Conservation (phyloP, 768 basidiomycete species). For the Tricholoma matsutake region DNA sequence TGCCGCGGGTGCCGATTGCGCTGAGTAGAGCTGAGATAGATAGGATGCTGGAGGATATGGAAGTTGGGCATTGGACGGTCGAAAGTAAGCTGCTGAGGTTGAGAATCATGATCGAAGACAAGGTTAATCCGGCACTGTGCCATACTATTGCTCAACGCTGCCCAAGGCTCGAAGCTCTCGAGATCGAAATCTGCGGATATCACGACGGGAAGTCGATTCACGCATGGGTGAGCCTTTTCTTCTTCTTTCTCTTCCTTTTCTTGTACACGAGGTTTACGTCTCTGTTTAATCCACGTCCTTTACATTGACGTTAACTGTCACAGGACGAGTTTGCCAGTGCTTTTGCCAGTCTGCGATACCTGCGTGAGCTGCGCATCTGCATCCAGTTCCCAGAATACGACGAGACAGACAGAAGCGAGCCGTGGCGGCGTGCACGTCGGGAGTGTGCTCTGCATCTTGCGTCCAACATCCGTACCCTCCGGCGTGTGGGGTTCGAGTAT, state of each 20-base stretch:
- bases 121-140: slow-evolving; percentile 32
- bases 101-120: slow-evolving; percentile 40
- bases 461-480: slow-evolving; percentile 25
- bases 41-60: slow-evolving; percentile 30
- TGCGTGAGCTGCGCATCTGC: slow-evolving; percentile 32
- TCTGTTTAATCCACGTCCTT: slow-evolving; percentile 1
- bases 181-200: slow-evolving; percentile 42
- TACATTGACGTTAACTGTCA: slow-evolving; percentile 3
- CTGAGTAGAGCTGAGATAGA: slow-evolving; percentile 30
- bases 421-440: slow-evolving; percentile 29
- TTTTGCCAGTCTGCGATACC: slow-evolving; percentile 20
- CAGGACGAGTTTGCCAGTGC: slow-evolving; percentile 34
- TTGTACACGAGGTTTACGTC: neutral
- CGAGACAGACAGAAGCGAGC: slow-evolving; percentile 28
- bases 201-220: slow-evolving; percentile 36
- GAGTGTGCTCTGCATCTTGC: slow-evolving; percentile 37
- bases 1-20: slow-evolving; percentile 36
- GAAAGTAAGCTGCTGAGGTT: slow-evolving; percentile 25
- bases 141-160: slow-evolving; percentile 29
- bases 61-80: slow-evolving; percentile 8
- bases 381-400: slow-evolving; percentile 39
- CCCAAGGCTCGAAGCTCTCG: slow-evolving; percentile 34
- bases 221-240: slow-evolving; percentile 33
- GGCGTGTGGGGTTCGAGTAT: slow-evolving; percentile 39
- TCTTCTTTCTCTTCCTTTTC: neutral